phyloP scores from a whole-genome alignment of 352 stramenopile species.

The Pseudoperonospora humuli region DNA sequence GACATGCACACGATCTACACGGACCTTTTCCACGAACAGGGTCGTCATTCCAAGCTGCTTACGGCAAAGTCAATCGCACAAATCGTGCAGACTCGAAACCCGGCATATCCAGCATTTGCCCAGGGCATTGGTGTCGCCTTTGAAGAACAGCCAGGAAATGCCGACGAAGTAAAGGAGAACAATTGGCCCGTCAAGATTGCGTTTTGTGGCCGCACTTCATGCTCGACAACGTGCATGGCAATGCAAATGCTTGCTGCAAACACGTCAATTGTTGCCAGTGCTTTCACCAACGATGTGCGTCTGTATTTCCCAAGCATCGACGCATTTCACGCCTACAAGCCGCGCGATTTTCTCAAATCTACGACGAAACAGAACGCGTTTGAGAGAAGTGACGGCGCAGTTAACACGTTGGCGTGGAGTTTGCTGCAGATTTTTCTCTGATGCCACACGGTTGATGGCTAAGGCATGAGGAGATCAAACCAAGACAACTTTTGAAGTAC shows the following conservation, averaged over 20 bases:
- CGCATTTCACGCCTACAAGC: conserved; percentile 32
- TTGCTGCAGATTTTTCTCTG: conserved; percentile 27
- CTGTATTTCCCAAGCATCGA: conserved; percentile 32
- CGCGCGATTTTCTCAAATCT: conserved; percentile 19
- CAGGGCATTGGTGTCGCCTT: conserved; percentile 40
- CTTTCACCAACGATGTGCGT: conserved; percentile 42
- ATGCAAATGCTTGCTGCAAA: conserved; percentile 36
- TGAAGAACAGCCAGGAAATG: conserved; percentile 9
- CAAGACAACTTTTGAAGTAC: neutral
- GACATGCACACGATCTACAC: conserved; percentile 58
- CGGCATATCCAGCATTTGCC: conserved; percentile 23
- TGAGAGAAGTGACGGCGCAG: conserved; percentile 22
- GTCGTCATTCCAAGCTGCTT: conserved; percentile 37
- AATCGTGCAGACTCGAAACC: conserved; percentile 40
- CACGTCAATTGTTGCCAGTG: conserved; percentile 35
- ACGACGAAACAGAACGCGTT: conserved; percentile 9
- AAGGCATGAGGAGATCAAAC: neutral
- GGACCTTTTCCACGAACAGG: conserved; percentile 45
- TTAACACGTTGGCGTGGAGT: conserved; percentile 27
- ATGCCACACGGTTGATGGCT: conserved; percentile 18
- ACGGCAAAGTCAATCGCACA: conserved; percentile 29
- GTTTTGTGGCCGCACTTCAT: conserved; percentile 47
- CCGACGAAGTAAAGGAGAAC: neutral
- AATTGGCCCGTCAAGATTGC: conserved; percentile 34
- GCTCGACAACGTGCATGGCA: conserved; percentile 44